Evolutionary conservation across 306 rosid species (phyloP).

Genomic region (Trichosanthes truncata): DNA sequence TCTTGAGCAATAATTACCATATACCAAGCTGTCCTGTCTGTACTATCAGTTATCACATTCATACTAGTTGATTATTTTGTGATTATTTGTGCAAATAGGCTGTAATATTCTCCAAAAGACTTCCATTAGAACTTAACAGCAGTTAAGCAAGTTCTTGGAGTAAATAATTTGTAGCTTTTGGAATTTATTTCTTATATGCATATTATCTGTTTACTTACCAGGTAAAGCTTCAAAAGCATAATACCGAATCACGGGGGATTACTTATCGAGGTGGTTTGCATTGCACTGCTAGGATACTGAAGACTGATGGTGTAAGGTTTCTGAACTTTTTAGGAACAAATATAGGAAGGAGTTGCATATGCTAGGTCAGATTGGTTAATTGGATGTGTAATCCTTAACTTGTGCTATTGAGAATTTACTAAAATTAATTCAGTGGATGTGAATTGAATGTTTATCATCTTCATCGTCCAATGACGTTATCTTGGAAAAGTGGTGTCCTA

Average conservation of each 20-base stretch:
- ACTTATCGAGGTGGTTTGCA: conserved; percentile 62
- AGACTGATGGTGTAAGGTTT: conserved; percentile 81
- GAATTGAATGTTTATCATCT: not conserved
- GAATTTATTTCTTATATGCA: not conserved
- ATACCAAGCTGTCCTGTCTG: not conserved
- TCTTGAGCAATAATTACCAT: not conserved
- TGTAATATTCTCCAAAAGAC: not conserved
- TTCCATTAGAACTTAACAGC: not conserved
- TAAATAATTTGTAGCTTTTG: not conserved
- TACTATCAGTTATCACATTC: not conserved
- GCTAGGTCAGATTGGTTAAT: not conserved
- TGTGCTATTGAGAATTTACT: not conserved
- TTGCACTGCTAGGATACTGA: conserved; percentile 76
- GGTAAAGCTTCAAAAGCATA: conserved; percentile 93
- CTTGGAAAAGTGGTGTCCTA: not conserved
- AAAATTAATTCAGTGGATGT: not conserved
- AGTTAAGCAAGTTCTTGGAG: not conserved
- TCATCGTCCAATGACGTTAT: not conserved
- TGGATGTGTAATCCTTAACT: not conserved
- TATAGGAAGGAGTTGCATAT: not conserved
- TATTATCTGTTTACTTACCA: conserved; percentile 13
- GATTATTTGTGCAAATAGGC: not conserved
- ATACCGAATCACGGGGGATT: conserved; percentile 54
- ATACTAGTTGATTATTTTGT: not conserved
- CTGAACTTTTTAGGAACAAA: conserved; percentile 9